phyloP scores from a whole-genome alignment of 345 rosid genomes.

The Citrus hindsii region DNA sequence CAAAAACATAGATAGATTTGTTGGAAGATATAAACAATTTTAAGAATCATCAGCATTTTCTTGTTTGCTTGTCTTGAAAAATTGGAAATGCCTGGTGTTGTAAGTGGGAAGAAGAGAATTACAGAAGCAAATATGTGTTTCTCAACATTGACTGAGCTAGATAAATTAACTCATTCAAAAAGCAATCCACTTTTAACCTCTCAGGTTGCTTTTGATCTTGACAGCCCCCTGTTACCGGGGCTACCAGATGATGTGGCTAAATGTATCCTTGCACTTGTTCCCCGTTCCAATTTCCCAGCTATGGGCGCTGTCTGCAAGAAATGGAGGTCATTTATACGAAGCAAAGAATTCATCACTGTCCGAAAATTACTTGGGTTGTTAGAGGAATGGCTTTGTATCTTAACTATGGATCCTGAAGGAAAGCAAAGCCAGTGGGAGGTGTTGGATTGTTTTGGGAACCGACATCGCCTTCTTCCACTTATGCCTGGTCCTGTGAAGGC shows the following conservation, averaged over 20 bases:
- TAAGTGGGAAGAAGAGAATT: slow-evolving; percentile 51
- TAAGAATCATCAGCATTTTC: slow-evolving; percentile 23
- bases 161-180: slow-evolving; percentile 25
- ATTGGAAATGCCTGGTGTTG: slow-evolving; percentile 42
- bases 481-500: slow-evolving; percentile 77
- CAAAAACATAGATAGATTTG: slow-evolving; percentile 24
- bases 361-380: slow-evolving; percentile 66
- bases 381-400: slow-evolving; percentile 84
- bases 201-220: slow-evolving; percentile 28
- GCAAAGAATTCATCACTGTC: slow-evolving; percentile 72
- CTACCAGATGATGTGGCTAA: slow-evolving; percentile 89
- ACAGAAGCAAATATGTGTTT: slow-evolving; percentile 35
- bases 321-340: slow-evolving; percentile 77
- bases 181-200: slow-evolving; percentile 32
- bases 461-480: slow-evolving; percentile 51
- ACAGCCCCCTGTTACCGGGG: slow-evolving; percentile 64
- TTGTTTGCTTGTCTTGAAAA: not conserved
- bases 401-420: slow-evolving; percentile 55
- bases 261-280: slow-evolving; percentile 78
- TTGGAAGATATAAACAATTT: slow-evolving; percentile 25
- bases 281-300: slow-evolving; percentile 60
- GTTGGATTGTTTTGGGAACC: slow-evolving; percentile 57
- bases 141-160: slow-evolving; percentile 19
- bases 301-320: slow-evolving; percentile 81
- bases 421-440: slow-evolving; percentile 89